Evolutionary conservation across 2,329 filamentous ascomycete species (phyloP), one percentile per base, ranked within the genome.

Genomic region (Aspergillus ochraceus): DNA sequence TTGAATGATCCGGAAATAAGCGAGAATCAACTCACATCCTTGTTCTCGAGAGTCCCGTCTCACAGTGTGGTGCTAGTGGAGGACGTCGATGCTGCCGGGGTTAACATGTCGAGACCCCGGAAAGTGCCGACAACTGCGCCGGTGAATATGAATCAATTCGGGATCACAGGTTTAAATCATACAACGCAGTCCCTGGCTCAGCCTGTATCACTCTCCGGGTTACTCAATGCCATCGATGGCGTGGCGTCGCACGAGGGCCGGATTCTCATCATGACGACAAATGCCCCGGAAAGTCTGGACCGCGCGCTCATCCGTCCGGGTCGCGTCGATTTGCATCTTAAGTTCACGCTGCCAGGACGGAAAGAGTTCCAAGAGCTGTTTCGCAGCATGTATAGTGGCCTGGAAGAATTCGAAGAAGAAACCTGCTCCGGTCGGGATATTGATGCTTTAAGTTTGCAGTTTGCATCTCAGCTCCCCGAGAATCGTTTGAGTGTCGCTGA

Each of bases 191-290:
- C 6, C 17, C 42, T 17, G 32, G 14, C 32, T 14, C 45, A 20
- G 12, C 22, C 45, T 11, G 19, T 47, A 8, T 47, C 45, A 22
- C 82, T 94, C 1, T 90, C 89, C 0, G 90, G 90, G 0, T 81
- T 95, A 0, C 83, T 95, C 51, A 94, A 95, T 73, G 88, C 89
- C 60, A 91, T 95, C 47, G 91, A 95, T 67, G 90, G 91, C 52
- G 90, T 92, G 0, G 89, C 89, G 1, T 89, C 87, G 1, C 89
- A 90, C 66, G 90, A 93, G 75, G 90, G 90, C 22, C 84, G 90
- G 49, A 85, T 93, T 11, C 82, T 93, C n/a, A 87, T 93, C 76
- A 91, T 92, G 89, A 92, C 90, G 0, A 91, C 89, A 39, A 93
- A 93, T 73, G 84, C 86, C 58, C 88, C 88, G 3, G 88, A 92